Percentiles rank a stretch among this genome's conserved stretches.
phyloP scores from a whole-genome alignment of 2,329 filamentous ascomycete species.

The Cladosporium sp. region DNA sequence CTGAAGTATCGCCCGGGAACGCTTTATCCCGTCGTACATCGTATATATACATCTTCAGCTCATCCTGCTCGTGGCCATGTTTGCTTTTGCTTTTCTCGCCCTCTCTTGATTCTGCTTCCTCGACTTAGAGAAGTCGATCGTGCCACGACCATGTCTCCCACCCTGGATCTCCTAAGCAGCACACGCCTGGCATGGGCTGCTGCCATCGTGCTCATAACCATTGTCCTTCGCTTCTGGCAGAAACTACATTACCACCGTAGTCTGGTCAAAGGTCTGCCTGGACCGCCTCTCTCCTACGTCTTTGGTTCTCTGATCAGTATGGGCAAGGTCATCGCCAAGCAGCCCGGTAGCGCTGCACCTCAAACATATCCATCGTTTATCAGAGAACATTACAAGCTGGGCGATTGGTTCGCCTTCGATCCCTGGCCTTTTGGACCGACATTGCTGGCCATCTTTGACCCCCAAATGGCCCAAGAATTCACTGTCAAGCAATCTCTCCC shows the following conservation, averaged over 20 bases:
- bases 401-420: constrained; percentile 48
- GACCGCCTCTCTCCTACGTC: constrained; percentile 45
- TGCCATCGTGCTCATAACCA: constrained; percentile 28
- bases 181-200: constrained; percentile 30
- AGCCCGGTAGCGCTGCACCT: constrained; percentile 41
- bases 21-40: neutral
- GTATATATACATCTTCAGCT: neutral
- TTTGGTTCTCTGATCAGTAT: constrained; percentile 47
- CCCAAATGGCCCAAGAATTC: constrained; percentile 43
- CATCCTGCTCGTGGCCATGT: neutral
- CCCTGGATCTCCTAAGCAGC: constrained; percentile 25
- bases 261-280: constrained; percentile 37
- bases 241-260: constrained; percentile 32
- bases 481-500: constrained; percentile 38
- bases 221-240: constrained; percentile 32
- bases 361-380: constrained; percentile 41
- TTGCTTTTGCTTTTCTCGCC: neutral
- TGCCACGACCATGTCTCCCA: constrained; percentile 9
- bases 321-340: constrained; percentile 37
- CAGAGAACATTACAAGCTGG: constrained; percentile 41
- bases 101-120: neutral
- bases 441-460: constrained; percentile 42
- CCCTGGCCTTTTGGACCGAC: constrained; percentile 45
- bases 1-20: constrained; percentile 1
- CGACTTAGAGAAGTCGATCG: neutral